Conservation (phyloP, 2,329 filamentous ascomycete genomes). For the Phyllosticta ampelicida region DNA sequence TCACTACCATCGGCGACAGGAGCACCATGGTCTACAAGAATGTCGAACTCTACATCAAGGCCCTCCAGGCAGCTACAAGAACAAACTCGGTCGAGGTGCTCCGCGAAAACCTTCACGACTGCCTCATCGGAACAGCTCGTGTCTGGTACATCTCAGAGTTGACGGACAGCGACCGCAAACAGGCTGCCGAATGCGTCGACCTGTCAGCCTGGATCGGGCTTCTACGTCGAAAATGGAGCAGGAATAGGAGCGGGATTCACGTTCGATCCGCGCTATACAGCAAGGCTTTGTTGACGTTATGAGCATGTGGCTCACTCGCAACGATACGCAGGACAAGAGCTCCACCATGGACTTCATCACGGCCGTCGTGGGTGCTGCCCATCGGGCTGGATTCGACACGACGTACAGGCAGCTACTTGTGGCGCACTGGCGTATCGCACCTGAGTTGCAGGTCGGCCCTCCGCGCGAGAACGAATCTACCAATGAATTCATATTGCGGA, state of each 20-base stretch:
- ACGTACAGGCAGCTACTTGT: not conserved
- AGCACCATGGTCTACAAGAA: no score
- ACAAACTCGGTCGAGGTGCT: not conserved
- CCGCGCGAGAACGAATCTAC: no score
- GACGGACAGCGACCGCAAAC: not conserved
- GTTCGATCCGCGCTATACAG: no score
- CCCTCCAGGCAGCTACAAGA: not conserved
- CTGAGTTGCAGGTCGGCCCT: no score
- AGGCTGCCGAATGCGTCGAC: no score
- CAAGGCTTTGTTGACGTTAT: no score
- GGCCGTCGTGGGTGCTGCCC: not conserved
- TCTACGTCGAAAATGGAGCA: not conserved
- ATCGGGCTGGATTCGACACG: not conserved
- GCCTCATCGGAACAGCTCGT: not conserved
- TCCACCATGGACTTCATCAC: not conserved
- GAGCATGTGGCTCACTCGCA: not conserved
- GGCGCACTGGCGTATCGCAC: no score
- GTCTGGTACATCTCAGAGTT: not conserved
- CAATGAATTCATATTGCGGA: no score
- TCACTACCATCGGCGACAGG: no score
- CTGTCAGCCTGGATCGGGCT: not conserved
- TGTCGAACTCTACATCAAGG: not conserved
- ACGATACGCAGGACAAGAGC: not conserved
- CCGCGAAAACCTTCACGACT: not conserved
- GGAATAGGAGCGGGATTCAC: no score